Percentiles rank a stretch among this genome's conserved stretches.
Evolutionary conservation across 2,329 filamentous ascomycete species (phyloP).

Genomic region (Talaromyces sp.): DNA sequence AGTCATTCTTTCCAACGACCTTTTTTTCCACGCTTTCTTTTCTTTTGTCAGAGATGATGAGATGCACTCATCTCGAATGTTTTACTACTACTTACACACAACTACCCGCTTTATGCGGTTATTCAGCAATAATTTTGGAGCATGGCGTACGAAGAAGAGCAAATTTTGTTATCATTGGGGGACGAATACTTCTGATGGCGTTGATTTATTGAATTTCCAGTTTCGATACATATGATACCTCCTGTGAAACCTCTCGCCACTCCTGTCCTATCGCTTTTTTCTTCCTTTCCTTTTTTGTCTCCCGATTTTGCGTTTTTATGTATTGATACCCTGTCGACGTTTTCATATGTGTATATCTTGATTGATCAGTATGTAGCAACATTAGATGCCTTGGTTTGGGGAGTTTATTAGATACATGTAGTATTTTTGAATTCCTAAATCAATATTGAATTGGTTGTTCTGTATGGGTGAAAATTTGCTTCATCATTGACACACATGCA

Average conservation of each 20-base stretch:
- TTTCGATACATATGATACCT: slow-evolving; percentile 10
- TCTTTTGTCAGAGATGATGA: not conserved
- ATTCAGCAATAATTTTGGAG: not conserved
- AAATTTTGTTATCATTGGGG: not conserved
- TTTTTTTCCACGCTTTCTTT: not conserved
- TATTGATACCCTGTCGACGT: not conserved
- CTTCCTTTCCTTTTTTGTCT: not conserved
- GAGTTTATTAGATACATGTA: too few species aligned
- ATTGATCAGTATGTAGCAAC: not conserved
- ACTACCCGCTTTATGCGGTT: not conserved
- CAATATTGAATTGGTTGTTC: too few species aligned
- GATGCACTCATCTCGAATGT: not conserved
- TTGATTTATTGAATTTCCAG: not conserved
- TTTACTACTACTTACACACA: not conserved
- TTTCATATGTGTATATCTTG: not conserved
- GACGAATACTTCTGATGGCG: not conserved
- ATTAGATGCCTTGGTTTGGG: not conserved
- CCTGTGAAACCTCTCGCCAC: not conserved
- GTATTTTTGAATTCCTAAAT: too few species aligned
- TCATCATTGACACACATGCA: not conserved
- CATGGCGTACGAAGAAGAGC: not conserved
- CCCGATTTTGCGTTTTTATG: not conserved
- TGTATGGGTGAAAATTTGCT: too few species aligned
- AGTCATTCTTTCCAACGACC: not conserved
- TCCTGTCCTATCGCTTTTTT: not conserved